phyloP scores from a whole-genome alignment of 805 yeast genomes.

The Dipodascus geniculatus region DNA sequence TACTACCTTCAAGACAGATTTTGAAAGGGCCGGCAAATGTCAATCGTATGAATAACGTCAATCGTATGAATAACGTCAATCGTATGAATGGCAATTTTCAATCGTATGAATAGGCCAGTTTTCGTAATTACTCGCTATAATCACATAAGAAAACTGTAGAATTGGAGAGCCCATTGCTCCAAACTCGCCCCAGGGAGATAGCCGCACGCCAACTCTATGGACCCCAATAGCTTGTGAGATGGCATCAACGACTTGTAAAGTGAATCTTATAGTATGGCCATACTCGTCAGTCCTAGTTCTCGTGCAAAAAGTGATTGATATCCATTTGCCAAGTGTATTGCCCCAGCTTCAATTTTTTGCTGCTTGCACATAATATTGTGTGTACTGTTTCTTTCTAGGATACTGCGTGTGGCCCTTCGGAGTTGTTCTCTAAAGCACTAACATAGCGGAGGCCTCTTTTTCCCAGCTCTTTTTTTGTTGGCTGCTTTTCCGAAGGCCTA shows the following conservation, averaged over 20 bases:
- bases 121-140: too few relatives aligned
- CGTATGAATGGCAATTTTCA: slow-evolving; percentile 36
- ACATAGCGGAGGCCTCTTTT: background rate
- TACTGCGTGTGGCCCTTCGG: slow-evolving; percentile 19
- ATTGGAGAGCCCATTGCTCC: slow-evolving; percentile 24
- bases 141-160: slow-evolving; percentile 32
- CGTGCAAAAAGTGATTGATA: slow-evolving; percentile 37
- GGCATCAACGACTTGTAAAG: slow-evolving; percentile 40
- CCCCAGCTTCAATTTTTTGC: slow-evolving; percentile 41
- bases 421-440: slow-evolving; percentile 24
- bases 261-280: slow-evolving; percentile 45
- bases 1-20: background rate
- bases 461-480: slow-evolving; percentile 1
- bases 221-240: slow-evolving; percentile 40
- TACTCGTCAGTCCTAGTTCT: slow-evolving; percentile 41
- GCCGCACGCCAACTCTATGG: slow-evolving; percentile 34
- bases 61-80: slow-evolving; percentile 39
- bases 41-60: slow-evolving; percentile 38
- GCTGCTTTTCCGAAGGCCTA: slow-evolving; percentile 38
- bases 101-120: too few relatives aligned
- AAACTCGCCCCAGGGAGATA: slow-evolving; percentile 17
- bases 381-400: slow-evolving; percentile 30
- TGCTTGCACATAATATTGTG: slow-evolving; percentile 32
- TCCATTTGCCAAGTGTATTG: slow-evolving; percentile 55
- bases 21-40: slow-evolving; percentile 29